phyloP scores from a whole-genome alignment of 208 protist species.

The Leishmania lainsoni region DNA sequence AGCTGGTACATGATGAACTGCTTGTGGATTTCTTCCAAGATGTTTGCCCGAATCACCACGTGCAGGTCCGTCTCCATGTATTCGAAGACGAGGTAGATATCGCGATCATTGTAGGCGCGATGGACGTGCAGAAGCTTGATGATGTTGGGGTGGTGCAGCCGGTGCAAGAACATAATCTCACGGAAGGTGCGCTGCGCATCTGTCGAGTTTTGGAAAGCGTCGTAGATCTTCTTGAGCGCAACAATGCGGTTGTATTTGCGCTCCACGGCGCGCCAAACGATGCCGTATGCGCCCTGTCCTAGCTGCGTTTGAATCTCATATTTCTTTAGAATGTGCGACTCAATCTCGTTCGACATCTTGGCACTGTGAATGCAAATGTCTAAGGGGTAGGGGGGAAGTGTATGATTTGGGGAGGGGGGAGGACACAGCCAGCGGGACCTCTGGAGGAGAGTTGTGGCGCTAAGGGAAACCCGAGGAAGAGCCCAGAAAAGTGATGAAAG shows the following conservation, averaged over 20 bases:
- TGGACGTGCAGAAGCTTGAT: constrained; percentile 97
- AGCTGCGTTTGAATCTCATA: constrained; percentile 95
- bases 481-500: neutral
- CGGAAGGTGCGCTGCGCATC: constrained; percentile 96
- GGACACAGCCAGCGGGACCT: neutral
- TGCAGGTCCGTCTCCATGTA: constrained; percentile 97
- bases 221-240: constrained; percentile 97
- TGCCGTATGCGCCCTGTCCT: constrained; percentile 95
- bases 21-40: constrained; percentile 97
- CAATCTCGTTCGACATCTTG: constrained; percentile 90
- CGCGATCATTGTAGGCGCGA: constrained; percentile 96
- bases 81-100: constrained; percentile 99
- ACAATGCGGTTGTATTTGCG: constrained; percentile 90
- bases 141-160: constrained; percentile 97
- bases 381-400: neutral
- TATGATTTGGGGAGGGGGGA: neutral
- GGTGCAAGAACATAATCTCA: constrained; percentile 98
- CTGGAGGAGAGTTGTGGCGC: neutral
- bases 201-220: constrained; percentile 94
- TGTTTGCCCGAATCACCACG: constrained; percentile 96
- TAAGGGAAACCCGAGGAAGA: neutral
- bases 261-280: constrained; percentile 94
- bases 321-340: constrained; percentile 92
- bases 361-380: neutral
- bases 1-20: constrained; percentile 98